Evolutionary conservation across 768 basidiomycete species (phyloP).

Genomic region (Agrocybe pediades): DNA sequence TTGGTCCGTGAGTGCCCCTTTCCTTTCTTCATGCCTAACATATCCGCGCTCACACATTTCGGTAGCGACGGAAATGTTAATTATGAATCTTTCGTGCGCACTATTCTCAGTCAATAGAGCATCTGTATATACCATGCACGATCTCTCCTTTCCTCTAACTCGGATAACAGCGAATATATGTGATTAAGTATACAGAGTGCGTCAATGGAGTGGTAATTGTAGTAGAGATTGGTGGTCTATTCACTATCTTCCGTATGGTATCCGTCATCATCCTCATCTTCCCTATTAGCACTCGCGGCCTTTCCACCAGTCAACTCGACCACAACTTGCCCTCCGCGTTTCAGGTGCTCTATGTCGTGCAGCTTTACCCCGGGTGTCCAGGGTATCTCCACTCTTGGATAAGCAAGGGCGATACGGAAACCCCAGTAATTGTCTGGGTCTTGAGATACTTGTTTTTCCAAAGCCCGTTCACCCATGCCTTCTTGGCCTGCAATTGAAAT

Average conservation of each 20-base stretch:
- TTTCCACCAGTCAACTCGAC: slow-evolving; percentile 46
- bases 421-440: slow-evolving; percentile 60
- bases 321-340: slow-evolving; percentile 65
- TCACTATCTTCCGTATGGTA: slow-evolving; percentile 58
- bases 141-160: too few species aligned
- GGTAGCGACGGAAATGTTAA: slow-evolving; percentile 93
- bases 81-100: slow-evolving; percentile 48
- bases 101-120: too few species aligned
- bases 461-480: slow-evolving; percentile 35
- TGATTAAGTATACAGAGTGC: too few species aligned
- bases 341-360: slow-evolving; percentile 47
- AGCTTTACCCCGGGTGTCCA: slow-evolving; percentile 46
- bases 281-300: slow-evolving; percentile 15
- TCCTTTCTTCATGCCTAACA: slow-evolving; percentile 10
- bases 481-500: slow-evolving; percentile 38
- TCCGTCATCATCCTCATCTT: slow-evolving; percentile 48
- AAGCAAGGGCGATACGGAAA: slow-evolving; percentile 69
- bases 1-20: slow-evolving; percentile 70
- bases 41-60: background rate
- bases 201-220: too few species aligned
- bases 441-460: slow-evolving; percentile 19
- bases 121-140: too few species aligned
- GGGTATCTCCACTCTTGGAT: slow-evolving; percentile 66
- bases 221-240: too few species aligned
- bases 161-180: too few species aligned